Evolutionary conservation across 805 yeast genomes (phyloP).

Genomic region (Starmerella floris): DNA sequence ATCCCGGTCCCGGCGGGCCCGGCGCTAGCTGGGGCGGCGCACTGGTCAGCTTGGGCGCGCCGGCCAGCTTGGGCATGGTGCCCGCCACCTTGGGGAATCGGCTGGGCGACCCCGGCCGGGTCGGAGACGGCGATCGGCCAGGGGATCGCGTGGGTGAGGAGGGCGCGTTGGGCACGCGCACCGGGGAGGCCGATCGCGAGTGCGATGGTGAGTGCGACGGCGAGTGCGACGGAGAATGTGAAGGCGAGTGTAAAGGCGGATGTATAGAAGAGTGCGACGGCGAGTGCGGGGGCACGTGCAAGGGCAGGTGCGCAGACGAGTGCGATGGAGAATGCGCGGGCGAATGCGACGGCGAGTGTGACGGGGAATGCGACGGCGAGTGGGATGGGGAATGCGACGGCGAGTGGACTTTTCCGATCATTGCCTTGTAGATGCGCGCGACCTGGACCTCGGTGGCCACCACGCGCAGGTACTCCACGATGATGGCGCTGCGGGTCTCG

Average conservation of each 20-base stretch:
- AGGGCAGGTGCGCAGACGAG: too few species aligned
- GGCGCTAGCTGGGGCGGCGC: conserved; percentile 17
- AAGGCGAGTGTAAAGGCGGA: conserved; percentile 6
- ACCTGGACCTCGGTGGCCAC: conserved; percentile 53
- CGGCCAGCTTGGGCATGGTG: conserved; percentile 1
- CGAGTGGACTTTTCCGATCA: conserved; percentile 20
- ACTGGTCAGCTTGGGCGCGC: conserved; percentile 10
- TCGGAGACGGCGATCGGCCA: conserved; percentile 6
- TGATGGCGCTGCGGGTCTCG: conserved; percentile 33
- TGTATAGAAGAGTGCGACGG: neutral
- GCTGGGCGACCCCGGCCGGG: conserved; percentile 4
- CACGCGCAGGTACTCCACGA: conserved; percentile 36
- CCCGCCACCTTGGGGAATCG: conserved; percentile 10
- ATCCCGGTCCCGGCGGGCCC: conserved; percentile 19
- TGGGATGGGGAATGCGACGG: conserved; percentile 9
- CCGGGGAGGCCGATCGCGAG: conserved; percentile 1
- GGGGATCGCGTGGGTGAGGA: conserved; percentile 5
- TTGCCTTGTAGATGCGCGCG: conserved; percentile 47
- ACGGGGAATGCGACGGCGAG: conserved; percentile 10
- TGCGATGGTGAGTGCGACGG: conserved; percentile 4
- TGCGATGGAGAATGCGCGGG: conserved; percentile 11
- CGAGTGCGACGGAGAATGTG: conserved; percentile 3
- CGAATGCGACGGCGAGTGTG: conserved; percentile 6
- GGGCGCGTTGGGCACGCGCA: neutral
- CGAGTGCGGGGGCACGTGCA: conserved; percentile 2